Evolutionary conservation across 2,329 filamentous ascomycete species (phyloP).

Genomic region (Cladophialophora exuberans): DNA sequence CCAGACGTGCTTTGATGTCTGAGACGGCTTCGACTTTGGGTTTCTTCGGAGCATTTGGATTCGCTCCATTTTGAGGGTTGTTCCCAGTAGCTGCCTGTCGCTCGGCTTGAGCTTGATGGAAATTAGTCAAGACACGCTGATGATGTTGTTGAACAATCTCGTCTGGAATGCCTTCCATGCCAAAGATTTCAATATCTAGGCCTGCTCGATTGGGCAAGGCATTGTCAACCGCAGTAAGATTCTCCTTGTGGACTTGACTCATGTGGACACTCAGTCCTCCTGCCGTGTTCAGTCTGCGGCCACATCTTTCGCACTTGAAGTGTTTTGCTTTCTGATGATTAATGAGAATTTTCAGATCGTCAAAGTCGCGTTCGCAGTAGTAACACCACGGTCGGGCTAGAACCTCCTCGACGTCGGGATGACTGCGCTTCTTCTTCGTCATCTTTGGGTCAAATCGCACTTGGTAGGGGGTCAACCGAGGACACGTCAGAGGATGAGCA

Average conservation of each 20-base stretch:
- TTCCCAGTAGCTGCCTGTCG: conserved; percentile 82
- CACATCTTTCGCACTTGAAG: conserved; percentile 94
- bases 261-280: conserved; percentile 95
- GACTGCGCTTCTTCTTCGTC: conserved; percentile 88
- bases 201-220: conserved; percentile 83
- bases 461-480: too few relatives aligned
- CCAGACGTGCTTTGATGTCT: conserved; percentile 78
- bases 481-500: not conserved
- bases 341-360: conserved; percentile 94
- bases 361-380: conserved; percentile 99
- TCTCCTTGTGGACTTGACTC: conserved; percentile 98
- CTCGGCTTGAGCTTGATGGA: conserved; percentile 82
- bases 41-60: conserved; percentile 57
- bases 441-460: conserved; percentile 55
- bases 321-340: conserved; percentile 99
- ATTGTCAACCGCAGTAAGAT: conserved; percentile 84
- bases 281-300: conserved; percentile 85
- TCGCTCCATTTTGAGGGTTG: conserved; percentile 66
- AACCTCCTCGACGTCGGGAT: conserved; percentile 85
- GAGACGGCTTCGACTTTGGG: conserved; percentile 73
- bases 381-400: conserved; percentile 93
- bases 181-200: conserved; percentile 93
- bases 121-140: conserved; percentile 82
- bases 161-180: conserved; percentile 94
- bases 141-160: conserved; percentile 82